A percentile compares a stretch with the other conserved stretches of the same genome.
Conservation (phyloP, 495 filamentous ascomycete species). For the Aspergillus coremiiformis region DNA sequence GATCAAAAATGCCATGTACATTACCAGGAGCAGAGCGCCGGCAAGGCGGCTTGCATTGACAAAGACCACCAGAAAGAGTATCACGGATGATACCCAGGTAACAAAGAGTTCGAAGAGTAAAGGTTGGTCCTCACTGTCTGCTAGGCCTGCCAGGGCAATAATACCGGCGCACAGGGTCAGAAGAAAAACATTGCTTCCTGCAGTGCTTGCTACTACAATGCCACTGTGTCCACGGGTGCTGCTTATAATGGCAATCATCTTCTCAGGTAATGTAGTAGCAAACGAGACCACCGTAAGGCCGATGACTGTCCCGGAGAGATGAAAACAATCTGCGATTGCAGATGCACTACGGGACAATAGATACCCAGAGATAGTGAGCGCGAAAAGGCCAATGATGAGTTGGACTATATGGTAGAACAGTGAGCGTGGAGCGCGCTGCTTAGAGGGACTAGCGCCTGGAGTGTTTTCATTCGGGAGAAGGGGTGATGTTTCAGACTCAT, state of each 20-base stretch:
- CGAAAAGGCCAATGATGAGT: too few species aligned
- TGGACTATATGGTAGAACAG: too few species aligned
- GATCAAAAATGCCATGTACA: constrained; percentile 34
- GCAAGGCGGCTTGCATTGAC: constrained; percentile 25
- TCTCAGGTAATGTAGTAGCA: too few species aligned
- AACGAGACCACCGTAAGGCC: too few species aligned
- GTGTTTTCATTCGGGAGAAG: too few species aligned
- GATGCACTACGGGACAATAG: too few species aligned
- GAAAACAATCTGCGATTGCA: too few species aligned
- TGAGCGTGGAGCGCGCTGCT: too few species aligned
- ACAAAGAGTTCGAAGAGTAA: constrained; percentile 28
- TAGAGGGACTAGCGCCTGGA: too few species aligned
- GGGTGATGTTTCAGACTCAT: too few species aligned
- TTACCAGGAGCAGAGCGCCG: constrained; percentile 28
- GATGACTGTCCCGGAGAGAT: too few species aligned
- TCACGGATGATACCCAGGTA: constrained; percentile 27
- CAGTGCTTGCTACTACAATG: constrained; percentile 47
- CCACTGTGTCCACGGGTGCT: constrained; percentile 39
- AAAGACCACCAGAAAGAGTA: constrained; percentile 24
- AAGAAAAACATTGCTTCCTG: constrained; percentile 50
- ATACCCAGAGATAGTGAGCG: too few species aligned
- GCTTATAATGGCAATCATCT: constrained; percentile 43
- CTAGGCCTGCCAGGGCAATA: constrained; percentile 22
- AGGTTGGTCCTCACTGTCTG: constrained; percentile 14
- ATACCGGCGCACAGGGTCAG: constrained; percentile 45